Conservation (phyloP, 208 protist genomes). For the Trypanosoma vivax region DNA sequence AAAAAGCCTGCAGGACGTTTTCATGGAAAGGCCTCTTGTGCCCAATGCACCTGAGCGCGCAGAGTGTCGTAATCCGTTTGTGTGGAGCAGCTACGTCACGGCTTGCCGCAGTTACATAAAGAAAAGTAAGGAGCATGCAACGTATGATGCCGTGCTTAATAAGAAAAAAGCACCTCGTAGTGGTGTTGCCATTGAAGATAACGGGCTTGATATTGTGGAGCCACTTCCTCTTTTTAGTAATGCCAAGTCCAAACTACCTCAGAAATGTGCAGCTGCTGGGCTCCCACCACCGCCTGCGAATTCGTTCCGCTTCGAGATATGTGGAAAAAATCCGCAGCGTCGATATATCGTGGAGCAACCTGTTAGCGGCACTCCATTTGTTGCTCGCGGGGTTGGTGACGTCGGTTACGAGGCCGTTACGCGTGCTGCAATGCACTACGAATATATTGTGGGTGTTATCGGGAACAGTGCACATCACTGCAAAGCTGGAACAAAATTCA, state of each 20-base stretch:
- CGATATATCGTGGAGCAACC: conserved; percentile 33
- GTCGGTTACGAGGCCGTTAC: conserved; percentile 27
- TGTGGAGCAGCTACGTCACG: conserved; percentile 26
- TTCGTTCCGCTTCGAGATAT: conserved; percentile 35
- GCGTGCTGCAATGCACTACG: conserved; percentile 74
- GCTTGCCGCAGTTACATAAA: conserved; percentile 25
- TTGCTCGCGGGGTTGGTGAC: conserved; percentile 40
- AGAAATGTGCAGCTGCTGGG: conserved; percentile 27
- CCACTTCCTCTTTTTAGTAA: conserved; percentile 24
- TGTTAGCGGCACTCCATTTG: conserved; percentile 67
- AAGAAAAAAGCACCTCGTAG: conserved; percentile 17
- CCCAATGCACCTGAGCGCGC: conserved; percentile 6
- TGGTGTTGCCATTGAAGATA: conserved; percentile 29
- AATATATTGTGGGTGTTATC: conserved; percentile 41
- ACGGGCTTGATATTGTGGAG: conserved; percentile 29
- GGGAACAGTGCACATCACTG: not conserved
- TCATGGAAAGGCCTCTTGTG: conserved; percentile 12
- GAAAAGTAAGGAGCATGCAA: conserved; percentile 16
- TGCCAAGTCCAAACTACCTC: conserved; percentile 21
- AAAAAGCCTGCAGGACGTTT: conserved; percentile 18
- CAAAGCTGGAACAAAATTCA: not conserved
- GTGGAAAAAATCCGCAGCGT: conserved; percentile 23
- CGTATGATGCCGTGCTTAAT: conserved; percentile 23
- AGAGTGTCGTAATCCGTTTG: conserved; percentile 19
- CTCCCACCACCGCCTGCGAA: conserved; percentile 33